A percentile compares a stretch with the other conserved stretches of the same genome.
Evolutionary conservation across 1,284 basidiomycete species (phyloP).

Genomic region (Marasmius sp.): DNA sequence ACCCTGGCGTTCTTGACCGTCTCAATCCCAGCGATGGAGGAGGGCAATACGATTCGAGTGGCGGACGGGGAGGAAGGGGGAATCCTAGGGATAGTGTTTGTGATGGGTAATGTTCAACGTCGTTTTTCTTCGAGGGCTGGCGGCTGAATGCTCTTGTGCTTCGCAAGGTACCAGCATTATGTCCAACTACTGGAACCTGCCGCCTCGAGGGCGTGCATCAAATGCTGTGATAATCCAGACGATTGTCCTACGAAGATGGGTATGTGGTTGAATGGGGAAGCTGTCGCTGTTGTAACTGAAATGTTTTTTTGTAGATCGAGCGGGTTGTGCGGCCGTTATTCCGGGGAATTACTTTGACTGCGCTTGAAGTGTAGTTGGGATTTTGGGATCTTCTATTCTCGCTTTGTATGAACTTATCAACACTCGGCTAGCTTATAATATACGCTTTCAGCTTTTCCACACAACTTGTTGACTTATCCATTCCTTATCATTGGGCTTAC

Average conservation of each 20-base stretch:
- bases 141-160: not conserved
- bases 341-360: slow-evolving; percentile 38
- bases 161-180: slow-evolving; percentile 45
- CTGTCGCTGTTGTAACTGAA: not conserved
- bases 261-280: slow-evolving; percentile 12
- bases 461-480: too few relatives aligned
- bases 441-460: too few relatives aligned
- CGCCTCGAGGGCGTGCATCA: slow-evolving; percentile 45
- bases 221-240: slow-evolving; percentile 46
- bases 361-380: slow-evolving; percentile 12
- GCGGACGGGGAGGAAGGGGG: slow-evolving; percentile 41
- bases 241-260: slow-evolving; percentile 46
- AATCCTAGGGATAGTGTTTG: slow-evolving; percentile 49
- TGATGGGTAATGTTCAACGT: too few relatives aligned
- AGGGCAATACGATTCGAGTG: slow-evolving; percentile 53
- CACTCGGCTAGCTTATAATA: too few relatives aligned
- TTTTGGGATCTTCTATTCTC: not conserved
- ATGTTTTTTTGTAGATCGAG: slow-evolving; percentile 22
- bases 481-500: too few relatives aligned
- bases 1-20: slow-evolving; percentile 35
- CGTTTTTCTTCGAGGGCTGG: too few relatives aligned
- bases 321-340: slow-evolving; percentile 35
- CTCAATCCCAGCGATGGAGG: slow-evolving; percentile 44
- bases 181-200: slow-evolving; percentile 50
- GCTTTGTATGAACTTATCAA: not conserved